Base-by-base conservation (phyloP, 108 stramenopile genomes). In the Cyclotella choctawhatcheeana region DNA sequence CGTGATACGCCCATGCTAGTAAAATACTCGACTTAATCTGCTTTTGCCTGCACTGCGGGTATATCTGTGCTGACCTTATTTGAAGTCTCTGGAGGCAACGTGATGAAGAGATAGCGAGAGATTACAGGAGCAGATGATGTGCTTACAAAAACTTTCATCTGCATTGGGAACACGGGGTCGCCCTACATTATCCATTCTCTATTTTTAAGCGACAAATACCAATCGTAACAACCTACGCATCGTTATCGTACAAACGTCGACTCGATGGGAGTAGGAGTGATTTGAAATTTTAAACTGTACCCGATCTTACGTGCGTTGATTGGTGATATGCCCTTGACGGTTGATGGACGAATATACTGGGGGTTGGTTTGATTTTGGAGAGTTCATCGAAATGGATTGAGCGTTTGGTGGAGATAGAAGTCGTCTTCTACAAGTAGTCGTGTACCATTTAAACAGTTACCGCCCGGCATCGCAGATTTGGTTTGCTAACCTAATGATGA, bases 181-280 rank as follows among this genome's bases (percentile, higher is more conserved):
- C 26, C 58, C 79, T 17, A 16, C 30, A 45, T 77, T 77, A 4
- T 51, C 91, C 0, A 73, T 91, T 24, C 52, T n/a, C n/a, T 93
- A 5, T 64, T 93, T 10, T 59, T 93, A 37, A 84, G 88, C 0
- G 89, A 91, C 77, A 93, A 93, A 47, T 93, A 89, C 61, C 87
- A 93, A 75, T 91, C 92, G 7, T 85, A 85, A 10, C 88, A 35
- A 64, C 87, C 27, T 89, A 87, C 60, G 86, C 68, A 65, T 73
- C 77, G n/a, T 43, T 93, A 48, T 83, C 89, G 3, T 93, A 91
- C 71, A 84, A 84, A 26, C 84, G 84, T 64, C 81, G 92, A 20
- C 56, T 64, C 7, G 64, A 79, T 20, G 74, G 74, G n/a, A 67
- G 84, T 74, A n/a, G 77, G 88, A 56, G 55, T 71, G 17, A 87